phyloP scores from a whole-genome alignment of 805 yeast genomes.

The Torulaspora delbrueckii region DNA sequence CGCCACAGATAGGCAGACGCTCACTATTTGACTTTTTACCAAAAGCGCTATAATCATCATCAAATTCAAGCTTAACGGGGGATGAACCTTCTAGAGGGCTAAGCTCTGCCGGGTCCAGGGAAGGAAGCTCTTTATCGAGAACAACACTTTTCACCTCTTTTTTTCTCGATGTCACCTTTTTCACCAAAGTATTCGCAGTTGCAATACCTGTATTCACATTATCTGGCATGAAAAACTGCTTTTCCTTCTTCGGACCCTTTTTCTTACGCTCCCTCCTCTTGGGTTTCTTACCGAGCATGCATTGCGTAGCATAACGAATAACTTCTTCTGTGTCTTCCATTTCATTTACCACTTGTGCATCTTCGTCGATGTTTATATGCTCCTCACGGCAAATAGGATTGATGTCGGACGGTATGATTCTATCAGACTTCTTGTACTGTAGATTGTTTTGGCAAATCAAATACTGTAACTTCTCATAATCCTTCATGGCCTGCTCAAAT shows the following conservation, averaged over 20 bases:
- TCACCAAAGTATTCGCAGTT: conserved; percentile 46
- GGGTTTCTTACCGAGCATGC: conserved; percentile 45
- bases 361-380: conserved; percentile 63
- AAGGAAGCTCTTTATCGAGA: conserved; percentile 8
- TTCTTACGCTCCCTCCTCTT: conserved; percentile 18
- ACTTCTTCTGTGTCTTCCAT: conserved; percentile 64
- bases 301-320: conserved; percentile 60
- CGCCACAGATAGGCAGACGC: background rate
- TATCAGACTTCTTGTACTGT: conserved; percentile 46
- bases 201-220: conserved; percentile 62
- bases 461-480: conserved; percentile 72
- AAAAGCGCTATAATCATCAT: background rate
- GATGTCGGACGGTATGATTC: conserved; percentile 60
- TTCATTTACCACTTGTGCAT: conserved; percentile 50
- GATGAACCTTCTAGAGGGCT: conserved; percentile 15
- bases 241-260: conserved; percentile 20
- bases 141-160: background rate
- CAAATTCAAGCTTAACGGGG: conserved; percentile 4
- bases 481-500: conserved; percentile 78
- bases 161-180: conserved; percentile 13
- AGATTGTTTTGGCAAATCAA: conserved; percentile 50
- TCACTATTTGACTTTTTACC: background rate
- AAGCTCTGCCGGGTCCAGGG: conserved; percentile 15
- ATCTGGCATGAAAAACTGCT: conserved; percentile 66
- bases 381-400: conserved; percentile 54